Evolutionary conservation across 2,329 filamentous ascomycete species (phyloP).

Genomic region (Aspergillus uvarum): DNA sequence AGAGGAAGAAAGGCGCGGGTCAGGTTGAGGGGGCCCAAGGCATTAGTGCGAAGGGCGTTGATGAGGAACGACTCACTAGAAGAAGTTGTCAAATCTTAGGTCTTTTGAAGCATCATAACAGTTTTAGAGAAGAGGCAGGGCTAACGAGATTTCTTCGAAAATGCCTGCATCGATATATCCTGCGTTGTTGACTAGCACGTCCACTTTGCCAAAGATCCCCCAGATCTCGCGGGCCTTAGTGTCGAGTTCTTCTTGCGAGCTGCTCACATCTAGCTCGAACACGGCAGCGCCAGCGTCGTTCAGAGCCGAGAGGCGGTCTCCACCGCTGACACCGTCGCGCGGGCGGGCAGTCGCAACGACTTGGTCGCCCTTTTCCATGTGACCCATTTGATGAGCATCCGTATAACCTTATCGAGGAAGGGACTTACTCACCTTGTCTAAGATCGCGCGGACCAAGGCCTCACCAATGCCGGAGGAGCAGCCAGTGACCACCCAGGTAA

Average conservation of each 20-base stretch:
- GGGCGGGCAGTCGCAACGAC: conserved; percentile 33
- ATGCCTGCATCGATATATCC: conserved; percentile 32
- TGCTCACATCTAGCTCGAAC: conserved; percentile 27
- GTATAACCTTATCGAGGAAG: not conserved
- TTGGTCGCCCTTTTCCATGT: conserved; percentile 23
- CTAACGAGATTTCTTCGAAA: conserved; percentile 30
- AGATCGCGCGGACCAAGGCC: not conserved
- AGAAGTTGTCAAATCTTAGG: not conserved
- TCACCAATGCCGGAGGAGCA: conserved; percentile 9
- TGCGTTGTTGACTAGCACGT: conserved; percentile 51
- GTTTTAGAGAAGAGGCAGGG: not conserved
- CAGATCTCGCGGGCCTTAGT: conserved; percentile 15
- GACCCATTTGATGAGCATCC: conserved; percentile 2
- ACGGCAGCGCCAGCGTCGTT: conserved; percentile 24
- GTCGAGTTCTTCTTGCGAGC: conserved; percentile 18
- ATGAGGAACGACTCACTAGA: no score
- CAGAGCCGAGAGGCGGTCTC: conserved; percentile 23
- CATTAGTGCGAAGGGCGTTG: not conserved
- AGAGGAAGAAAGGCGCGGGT: not conserved
- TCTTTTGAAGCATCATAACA: not conserved
- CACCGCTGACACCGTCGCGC: not conserved
- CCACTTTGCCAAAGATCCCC: conserved; percentile 24
- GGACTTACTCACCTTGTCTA: no score
- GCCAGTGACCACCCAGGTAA: conserved; percentile 12
- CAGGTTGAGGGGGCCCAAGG: not conserved